Percentiles rank a stretch among this genome's conserved stretches.
Conservation (phyloP, 192 early-diverging fungal genomes). For the Podila clonocystis region DNA sequence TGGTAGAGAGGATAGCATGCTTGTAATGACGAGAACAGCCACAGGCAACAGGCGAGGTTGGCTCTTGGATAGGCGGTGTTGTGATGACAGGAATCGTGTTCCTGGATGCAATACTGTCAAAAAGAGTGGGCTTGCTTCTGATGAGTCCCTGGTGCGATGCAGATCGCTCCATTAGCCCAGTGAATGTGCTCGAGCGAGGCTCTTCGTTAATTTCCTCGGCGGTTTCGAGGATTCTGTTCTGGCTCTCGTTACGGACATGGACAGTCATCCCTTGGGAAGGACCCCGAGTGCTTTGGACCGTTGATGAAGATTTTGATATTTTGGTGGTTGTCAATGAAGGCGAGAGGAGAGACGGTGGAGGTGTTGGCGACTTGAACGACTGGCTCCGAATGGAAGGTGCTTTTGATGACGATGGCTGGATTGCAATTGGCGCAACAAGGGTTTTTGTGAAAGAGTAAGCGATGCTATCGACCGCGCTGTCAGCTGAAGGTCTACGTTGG, state of each 20-base stretch:
- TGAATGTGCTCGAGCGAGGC: neutral
- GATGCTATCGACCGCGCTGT: neutral
- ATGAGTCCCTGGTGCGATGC: neutral
- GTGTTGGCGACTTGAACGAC: slow-evolving; percentile 5
- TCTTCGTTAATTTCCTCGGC: neutral
- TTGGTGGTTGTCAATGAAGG: neutral
- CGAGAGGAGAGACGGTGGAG: neutral
- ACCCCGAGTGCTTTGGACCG: neutral
- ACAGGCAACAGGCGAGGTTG: slow-evolving; percentile 8
- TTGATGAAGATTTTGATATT: neutral
- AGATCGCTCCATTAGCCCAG: neutral
- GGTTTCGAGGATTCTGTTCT: neutral
- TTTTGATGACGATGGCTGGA: neutral
- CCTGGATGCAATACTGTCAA: neutral
- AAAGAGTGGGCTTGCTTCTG: neutral
- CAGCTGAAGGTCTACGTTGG: neutral
- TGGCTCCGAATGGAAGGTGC: neutral
- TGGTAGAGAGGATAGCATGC: slow-evolving; percentile 8
- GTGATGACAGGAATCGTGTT: neutral
- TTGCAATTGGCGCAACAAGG: neutral
- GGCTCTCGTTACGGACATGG: neutral
- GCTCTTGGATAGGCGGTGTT: neutral
- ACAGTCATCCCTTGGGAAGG: neutral
- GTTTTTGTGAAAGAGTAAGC: neutral
- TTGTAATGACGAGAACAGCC: slow-evolving; percentile 31